phyloP scores from a whole-genome alignment of 116 monocot species.

The Papilionanthe hybrid region DNA sequence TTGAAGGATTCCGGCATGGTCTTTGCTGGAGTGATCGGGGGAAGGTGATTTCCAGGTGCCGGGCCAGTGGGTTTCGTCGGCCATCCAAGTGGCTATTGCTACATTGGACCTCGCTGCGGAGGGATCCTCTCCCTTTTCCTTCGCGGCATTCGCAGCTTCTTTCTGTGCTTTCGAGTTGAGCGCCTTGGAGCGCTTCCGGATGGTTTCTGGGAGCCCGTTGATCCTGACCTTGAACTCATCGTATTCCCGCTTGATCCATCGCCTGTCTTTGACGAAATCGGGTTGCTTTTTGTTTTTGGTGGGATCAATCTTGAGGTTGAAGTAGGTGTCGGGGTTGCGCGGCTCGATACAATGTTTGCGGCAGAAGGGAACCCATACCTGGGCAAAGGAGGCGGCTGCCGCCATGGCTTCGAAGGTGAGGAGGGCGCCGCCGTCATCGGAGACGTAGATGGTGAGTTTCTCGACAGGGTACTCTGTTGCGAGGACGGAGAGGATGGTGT shows the following conservation, averaged over 20 bases:
- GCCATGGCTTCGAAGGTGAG: constrained; percentile 95
- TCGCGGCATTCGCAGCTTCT: constrained; percentile 31
- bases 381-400: constrained; percentile 62
- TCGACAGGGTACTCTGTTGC: constrained; percentile 92
- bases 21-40: constrained; percentile 49
- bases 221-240: constrained; percentile 96
- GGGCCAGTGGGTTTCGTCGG: constrained; percentile 54
- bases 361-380: constrained; percentile 93
- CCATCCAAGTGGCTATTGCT: constrained; percentile 49
- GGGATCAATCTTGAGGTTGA: constrained; percentile 59
- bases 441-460: constrained; percentile 75
- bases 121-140: constrained; percentile 25
- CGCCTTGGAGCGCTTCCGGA: constrained; percentile 36
- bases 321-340: constrained; percentile 78
- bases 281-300: constrained; percentile 87
- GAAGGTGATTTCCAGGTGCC: constrained; percentile 35
- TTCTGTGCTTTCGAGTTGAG: constrained; percentile 41
- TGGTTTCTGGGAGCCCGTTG: constrained; percentile 71
- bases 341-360: constrained; percentile 90
- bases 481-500: constrained; percentile 79
- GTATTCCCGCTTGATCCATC: constrained; percentile 94
- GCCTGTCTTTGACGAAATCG: constrained; percentile 85
- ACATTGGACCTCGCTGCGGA: constrained; percentile 15
- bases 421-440: constrained; percentile 78
- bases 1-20: constrained; percentile 63